A percentile compares a stretch with the other conserved stretches of the same genome.
Conservation (phyloP, 78 protist species). For the Chrysochromulina tobinii region DNA sequence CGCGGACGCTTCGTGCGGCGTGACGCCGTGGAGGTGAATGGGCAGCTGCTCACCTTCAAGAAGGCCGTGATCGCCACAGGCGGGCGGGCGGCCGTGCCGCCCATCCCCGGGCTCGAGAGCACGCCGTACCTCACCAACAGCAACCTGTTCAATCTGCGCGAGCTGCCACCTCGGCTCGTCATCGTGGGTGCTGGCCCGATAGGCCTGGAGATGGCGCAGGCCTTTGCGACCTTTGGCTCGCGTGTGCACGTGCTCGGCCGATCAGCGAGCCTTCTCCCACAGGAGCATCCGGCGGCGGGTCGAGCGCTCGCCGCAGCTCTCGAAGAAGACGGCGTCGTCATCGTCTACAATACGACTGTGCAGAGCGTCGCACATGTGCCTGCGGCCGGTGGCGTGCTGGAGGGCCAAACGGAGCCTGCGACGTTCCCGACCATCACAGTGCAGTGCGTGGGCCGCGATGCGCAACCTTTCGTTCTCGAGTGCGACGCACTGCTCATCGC, state of each 20-base stretch:
- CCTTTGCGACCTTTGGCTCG: slow-evolving; percentile 57
- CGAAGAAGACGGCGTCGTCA: too few species aligned
- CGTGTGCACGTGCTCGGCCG: background rate
- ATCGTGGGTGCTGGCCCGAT: slow-evolving; percentile 73
- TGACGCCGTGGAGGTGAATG: slow-evolving; percentile 42
- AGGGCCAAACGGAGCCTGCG: too few species aligned
- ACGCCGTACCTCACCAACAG: slow-evolving; percentile 48
- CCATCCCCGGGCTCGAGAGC: slow-evolving; percentile 32
- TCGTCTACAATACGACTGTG: too few species aligned
- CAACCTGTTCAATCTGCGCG: slow-evolving; percentile 55
- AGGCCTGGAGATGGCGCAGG: slow-evolving; percentile 75
- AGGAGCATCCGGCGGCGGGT: background rate
- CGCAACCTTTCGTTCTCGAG: background rate
- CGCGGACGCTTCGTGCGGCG: background rate
- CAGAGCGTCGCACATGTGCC: too few species aligned
- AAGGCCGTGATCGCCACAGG: slow-evolving; percentile 67
- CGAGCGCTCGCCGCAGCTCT: too few species aligned
- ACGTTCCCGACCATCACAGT: too few species aligned
- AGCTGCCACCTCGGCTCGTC: slow-evolving; percentile 58
- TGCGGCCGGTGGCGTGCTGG: too few species aligned
- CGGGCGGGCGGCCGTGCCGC: slow-evolving; percentile 53
- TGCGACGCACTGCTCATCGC: slow-evolving; percentile 56
- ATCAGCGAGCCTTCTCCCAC: background rate
- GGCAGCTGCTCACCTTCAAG: slow-evolving; percentile 37
- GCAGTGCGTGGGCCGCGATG: too few species aligned